Conservation (phyloP, 352 stramenopile species). For the Globisporangium takayamanum region DNA sequence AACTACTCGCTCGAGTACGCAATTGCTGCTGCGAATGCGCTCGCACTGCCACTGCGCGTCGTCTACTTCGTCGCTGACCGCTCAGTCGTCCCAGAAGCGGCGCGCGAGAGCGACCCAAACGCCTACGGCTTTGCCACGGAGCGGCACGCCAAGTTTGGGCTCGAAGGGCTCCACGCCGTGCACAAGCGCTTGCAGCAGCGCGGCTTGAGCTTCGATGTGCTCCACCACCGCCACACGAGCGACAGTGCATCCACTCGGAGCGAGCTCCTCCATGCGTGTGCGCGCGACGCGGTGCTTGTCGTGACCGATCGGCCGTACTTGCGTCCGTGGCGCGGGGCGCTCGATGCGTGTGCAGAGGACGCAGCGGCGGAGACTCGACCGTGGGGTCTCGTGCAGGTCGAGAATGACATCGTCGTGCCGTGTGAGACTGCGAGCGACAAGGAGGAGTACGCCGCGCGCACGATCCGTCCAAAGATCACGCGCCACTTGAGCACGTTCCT, state of each 20-base stretch:
- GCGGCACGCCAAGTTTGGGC: conserved; percentile 64
- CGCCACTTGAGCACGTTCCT: conserved; percentile 88
- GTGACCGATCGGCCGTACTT: conserved; percentile 78
- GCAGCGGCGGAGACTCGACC: conserved; percentile 24
- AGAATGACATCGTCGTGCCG: conserved; percentile 97
- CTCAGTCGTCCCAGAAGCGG: conserved; percentile 23
- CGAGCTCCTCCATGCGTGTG: conserved; percentile 38
- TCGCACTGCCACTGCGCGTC: conserved; percentile 67
- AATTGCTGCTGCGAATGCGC: conserved; percentile 52
- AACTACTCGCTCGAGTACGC: conserved; percentile 82
- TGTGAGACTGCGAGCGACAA: conserved; percentile 89
- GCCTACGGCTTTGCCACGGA: conserved; percentile 59
- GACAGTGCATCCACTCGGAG: conserved; percentile 15
- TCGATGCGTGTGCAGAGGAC: conserved; percentile 32
- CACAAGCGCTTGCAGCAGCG: conserved; percentile 32
- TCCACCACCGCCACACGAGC: conserved; percentile 38
- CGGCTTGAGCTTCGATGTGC: conserved; percentile 55
- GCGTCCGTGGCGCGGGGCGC: conserved; percentile 37
- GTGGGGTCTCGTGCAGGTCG: conserved; percentile 89
- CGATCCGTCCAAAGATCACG: conserved; percentile 96
- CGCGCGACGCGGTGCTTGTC: conserved; percentile 48
- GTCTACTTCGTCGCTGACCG: conserved; percentile 66
- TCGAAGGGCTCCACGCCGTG: conserved; percentile 58
- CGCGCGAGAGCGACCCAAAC: conserved; percentile 39
- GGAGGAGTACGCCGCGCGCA: conserved; percentile 96